Percentiles rank a stretch among this genome's conserved stretches.
These are phyloP conservation scores for Protomyces macrosporus DNA, from an alignment of 1,139 yeast species.

Conservation along the genomic window DNA sequence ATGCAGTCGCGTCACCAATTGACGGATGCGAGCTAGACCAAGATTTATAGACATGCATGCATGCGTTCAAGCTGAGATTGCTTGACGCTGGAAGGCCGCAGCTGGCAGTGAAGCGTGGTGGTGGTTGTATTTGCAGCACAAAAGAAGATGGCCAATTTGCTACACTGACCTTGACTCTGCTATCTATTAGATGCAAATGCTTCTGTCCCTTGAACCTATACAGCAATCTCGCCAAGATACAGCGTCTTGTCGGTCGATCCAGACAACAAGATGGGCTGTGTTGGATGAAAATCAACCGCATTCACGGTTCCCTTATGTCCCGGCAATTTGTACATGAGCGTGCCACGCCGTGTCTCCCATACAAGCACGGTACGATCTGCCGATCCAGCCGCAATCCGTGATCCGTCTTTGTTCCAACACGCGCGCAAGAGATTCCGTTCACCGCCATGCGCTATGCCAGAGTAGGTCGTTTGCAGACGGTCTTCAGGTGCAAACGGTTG, in stretches of 20 bases:
- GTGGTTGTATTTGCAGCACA: background rate
- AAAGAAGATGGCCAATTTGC: background rate
- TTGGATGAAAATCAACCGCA: slow-evolving; percentile 16
- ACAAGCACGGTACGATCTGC: slow-evolving; percentile 54
- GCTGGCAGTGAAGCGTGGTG: background rate
- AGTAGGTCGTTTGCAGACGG: slow-evolving; percentile 48
- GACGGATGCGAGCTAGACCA: slow-evolving; percentile 27
- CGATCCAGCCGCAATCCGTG: slow-evolving; percentile 54
- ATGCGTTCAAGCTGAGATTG: no score
- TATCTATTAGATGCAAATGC: no score
- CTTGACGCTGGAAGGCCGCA: no score
- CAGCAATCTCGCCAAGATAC: slow-evolving; percentile 33
- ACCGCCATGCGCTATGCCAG: slow-evolving; percentile 53
- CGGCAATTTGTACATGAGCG: slow-evolving; percentile 46
- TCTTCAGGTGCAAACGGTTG: slow-evolving; percentile 43
- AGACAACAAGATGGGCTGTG: slow-evolving; percentile 31
- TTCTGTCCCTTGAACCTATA: background rate
- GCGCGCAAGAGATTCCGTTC: slow-evolving; percentile 53
- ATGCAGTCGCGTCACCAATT: slow-evolving; percentile 15
- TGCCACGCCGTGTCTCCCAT: slow-evolving; percentile 58
- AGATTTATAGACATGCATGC: slow-evolving; percentile 22
- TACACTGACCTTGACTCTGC: no score
- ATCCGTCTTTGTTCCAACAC: slow-evolving; percentile 43
- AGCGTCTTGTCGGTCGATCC: slow-evolving; percentile 36
- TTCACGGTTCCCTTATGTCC: slow-evolving; percentile 20